phyloP scores from a whole-genome alignment of 805 yeast genomes.

The Starmerella floricola region DNA sequence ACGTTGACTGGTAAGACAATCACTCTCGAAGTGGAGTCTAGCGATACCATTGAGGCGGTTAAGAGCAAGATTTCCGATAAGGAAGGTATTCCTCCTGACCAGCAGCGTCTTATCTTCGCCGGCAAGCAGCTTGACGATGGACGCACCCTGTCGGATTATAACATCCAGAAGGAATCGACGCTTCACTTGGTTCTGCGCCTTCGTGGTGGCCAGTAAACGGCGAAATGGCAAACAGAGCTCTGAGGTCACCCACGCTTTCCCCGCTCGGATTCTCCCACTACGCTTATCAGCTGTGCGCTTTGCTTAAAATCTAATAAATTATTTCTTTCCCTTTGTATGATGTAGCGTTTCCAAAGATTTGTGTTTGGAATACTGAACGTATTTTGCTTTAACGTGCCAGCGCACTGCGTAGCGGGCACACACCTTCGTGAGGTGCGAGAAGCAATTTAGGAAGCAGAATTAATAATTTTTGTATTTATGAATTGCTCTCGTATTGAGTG shows the following conservation, averaged over 20 bases:
- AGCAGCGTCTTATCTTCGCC: constrained; percentile 86
- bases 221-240: background rate
- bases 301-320: background rate
- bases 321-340: background rate
- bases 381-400: background rate
- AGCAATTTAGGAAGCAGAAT: no score
- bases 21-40: constrained; percentile 79
- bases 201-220: constrained; percentile 57
- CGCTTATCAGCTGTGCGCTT: background rate
- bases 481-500: no score
- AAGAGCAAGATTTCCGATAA: constrained; percentile 89
- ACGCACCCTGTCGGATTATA: constrained; percentile 83
- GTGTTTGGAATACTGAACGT: no score
- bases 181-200: constrained; percentile 71
- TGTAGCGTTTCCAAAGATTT: background rate
- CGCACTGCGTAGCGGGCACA: no score
- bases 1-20: constrained; percentile 96
- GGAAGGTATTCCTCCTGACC: constrained; percentile 95
- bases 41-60: constrained; percentile 89
- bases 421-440: no score
- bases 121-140: constrained; percentile 95
- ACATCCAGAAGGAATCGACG: constrained; percentile 88
- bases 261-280: background rate
- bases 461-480: no score
- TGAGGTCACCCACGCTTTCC: background rate